phyloP scores from a whole-genome alignment of 345 rosid species.

The Viola odorata region DNA sequence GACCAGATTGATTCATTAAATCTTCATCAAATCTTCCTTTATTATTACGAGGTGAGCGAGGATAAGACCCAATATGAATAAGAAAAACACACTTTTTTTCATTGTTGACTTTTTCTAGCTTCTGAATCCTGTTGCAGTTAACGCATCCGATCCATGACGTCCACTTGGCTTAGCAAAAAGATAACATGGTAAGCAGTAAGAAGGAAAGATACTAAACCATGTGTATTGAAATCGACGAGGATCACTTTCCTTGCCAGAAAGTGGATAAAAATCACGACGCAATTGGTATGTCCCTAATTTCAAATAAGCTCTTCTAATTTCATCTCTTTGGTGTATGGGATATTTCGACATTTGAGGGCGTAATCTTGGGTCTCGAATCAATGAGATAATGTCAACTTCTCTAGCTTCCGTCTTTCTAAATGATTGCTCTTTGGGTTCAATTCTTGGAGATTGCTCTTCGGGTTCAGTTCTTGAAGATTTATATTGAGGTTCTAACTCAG shows the following conservation, averaged over 20 bases:
- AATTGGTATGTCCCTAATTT: background rate
- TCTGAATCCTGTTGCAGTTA: background rate
- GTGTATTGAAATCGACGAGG: background rate
- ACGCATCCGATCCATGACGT: background rate
- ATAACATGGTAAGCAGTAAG: background rate
- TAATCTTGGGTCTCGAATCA: background rate
- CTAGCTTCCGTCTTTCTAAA: no score
- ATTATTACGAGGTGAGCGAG: background rate
- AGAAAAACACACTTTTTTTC: background rate
- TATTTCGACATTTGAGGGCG: no score
- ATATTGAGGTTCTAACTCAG: no score
- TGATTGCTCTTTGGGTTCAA: no score
- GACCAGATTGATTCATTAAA: background rate
- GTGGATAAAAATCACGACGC: background rate
- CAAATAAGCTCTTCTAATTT: background rate
- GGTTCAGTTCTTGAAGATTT: no score
- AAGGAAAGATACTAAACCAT: background rate
- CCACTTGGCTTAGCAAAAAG: background rate
- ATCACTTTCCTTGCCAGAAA: background rate
- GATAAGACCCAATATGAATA: background rate
- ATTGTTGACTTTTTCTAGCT: background rate
- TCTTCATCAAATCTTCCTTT: background rate
- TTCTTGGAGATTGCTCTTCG: no score
- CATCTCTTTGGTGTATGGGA: background rate
- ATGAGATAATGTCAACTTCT: no score